A percentile compares a stretch with the other conserved stretches of the same genome.
These are phyloP conservation scores for Geopyxis carbonaria DNA, from an alignment of 495 filamentous ascomycete genomes.

Conservation along the genomic window DNA sequence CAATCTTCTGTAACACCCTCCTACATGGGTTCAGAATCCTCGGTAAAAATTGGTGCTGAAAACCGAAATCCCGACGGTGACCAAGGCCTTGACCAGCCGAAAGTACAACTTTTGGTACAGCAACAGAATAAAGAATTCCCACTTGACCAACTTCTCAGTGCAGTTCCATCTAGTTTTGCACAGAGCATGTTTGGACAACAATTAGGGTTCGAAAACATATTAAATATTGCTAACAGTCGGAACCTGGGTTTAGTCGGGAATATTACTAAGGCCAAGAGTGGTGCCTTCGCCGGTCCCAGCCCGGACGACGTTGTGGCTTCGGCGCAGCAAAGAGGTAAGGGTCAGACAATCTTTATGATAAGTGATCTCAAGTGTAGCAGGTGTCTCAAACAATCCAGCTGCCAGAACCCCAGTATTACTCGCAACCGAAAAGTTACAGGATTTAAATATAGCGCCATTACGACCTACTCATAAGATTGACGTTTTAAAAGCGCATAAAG, in stretches of 20 bases:
- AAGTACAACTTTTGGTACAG: too few relatives aligned
- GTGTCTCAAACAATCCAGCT: too few relatives aligned
- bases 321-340: slow-evolving; percentile 67
- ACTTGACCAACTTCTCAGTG: slow-evolving; percentile 9
- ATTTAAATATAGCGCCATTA: too few relatives aligned
- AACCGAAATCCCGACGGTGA: too few relatives aligned
- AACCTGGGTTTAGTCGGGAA: slow-evolving; percentile 20
- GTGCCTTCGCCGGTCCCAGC: slow-evolving; percentile 71
- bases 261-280: slow-evolving; percentile 7
- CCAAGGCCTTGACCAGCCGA: slow-evolving; percentile 19
- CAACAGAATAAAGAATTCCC: not conserved
- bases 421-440: too few relatives aligned
- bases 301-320: slow-evolving; percentile 80
- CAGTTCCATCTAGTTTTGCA: slow-evolving; percentile 26
- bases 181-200: slow-evolving; percentile 24
- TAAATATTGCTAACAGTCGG: slow-evolving; percentile 15
- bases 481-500: slow-evolving; percentile 66
- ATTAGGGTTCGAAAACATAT: slow-evolving; percentile 12
- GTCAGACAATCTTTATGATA: too few relatives aligned
- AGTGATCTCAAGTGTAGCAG: too few relatives aligned
- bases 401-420: too few relatives aligned
- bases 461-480: slow-evolving; percentile 78
- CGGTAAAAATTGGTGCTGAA: not conserved
- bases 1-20: slow-evolving; percentile 1
- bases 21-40: not conserved